Percentiles rank a stretch among this genome's conserved stretches.
phyloP scores from a whole-genome alignment of 306 rosid genomes.

The Echinosophora koreensis region DNA sequence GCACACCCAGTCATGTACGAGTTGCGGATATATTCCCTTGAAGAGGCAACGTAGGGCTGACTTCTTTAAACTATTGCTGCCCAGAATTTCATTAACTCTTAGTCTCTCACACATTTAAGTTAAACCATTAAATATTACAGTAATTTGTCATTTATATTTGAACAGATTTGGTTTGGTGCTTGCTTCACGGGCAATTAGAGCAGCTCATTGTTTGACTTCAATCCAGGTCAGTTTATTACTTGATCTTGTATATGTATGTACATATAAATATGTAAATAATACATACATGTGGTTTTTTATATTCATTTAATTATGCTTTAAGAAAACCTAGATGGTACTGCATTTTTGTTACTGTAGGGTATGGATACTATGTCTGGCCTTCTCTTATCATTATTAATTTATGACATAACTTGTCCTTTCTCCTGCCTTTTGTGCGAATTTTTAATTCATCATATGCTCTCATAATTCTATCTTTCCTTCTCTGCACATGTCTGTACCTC shows the following conservation, averaged over 20 bases:
- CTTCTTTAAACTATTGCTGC: slow-evolving; percentile 40
- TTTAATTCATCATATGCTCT: slow-evolving; percentile 8
- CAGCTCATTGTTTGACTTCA: slow-evolving; percentile 98
- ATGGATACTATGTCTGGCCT: not conserved
- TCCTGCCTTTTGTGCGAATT: not conserved
- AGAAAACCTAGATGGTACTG: not conserved
- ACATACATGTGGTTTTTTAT: not conserved
- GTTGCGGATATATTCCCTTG: slow-evolving; percentile 94
- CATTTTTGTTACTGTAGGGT: not conserved
- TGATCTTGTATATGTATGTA: not conserved
- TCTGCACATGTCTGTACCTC: slow-evolving; percentile 8
- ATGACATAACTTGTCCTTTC: not conserved
- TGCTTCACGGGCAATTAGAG: slow-evolving; percentile 90
- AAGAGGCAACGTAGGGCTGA: slow-evolving; percentile 81
- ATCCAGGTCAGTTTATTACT: slow-evolving; percentile 76
- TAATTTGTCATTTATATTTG: slow-evolving; percentile 31
- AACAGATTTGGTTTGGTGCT: slow-evolving; percentile 88
- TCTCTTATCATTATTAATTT: not conserved
- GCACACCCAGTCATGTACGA: slow-evolving; percentile 95
- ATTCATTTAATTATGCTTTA: not conserved
- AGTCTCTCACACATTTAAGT: slow-evolving; percentile 12
- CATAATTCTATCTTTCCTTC: slow-evolving; percentile 10
- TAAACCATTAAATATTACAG: slow-evolving; percentile 12
- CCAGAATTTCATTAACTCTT: slow-evolving; percentile 26
- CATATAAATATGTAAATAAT: not conserved